phyloP scores from a whole-genome alignment of 2,329 filamentous ascomycete genomes.

The Xylariaceae sp. region DNA sequence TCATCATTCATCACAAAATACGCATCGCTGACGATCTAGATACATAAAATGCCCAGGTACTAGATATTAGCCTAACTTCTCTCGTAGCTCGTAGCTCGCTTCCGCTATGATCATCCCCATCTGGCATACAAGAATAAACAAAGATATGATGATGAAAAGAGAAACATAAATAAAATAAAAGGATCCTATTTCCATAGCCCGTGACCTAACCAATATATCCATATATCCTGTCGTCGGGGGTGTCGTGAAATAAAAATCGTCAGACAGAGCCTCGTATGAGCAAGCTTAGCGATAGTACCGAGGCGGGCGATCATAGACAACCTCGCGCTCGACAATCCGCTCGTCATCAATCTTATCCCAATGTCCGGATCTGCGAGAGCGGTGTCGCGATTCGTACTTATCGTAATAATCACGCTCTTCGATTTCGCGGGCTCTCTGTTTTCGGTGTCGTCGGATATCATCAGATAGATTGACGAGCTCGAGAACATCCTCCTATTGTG shows the following conservation, averaged over 20 bases:
- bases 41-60: constrained; percentile 6
- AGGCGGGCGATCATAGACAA: constrained; percentile 53
- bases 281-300: constrained; percentile 13
- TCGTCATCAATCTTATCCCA: constrained; percentile 54
- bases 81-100: constrained; percentile 1
- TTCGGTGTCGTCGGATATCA: constrained; percentile 65
- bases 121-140: background rate
- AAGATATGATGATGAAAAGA: constrained; percentile 1
- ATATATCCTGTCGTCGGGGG: background rate
- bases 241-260: background rate
- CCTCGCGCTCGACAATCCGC: constrained; percentile 62
- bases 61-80: constrained; percentile 1
- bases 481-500: constrained; percentile 73
- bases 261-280: background rate
- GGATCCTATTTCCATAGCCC: background rate
- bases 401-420: constrained; percentile 56
- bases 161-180: background rate
- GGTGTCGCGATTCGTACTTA: constrained; percentile 44
- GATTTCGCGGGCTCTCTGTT: constrained; percentile 49
- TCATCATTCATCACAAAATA: constrained; percentile 15
- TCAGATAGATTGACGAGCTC: constrained; percentile 80
- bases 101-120: constrained; percentile 1
- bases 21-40: constrained; percentile 10
- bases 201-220: background rate
- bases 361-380: constrained; percentile 31